phyloP scores from a whole-genome alignment of 2,329 filamentous ascomycete genomes.

The Diaporthe citrichinensis region DNA sequence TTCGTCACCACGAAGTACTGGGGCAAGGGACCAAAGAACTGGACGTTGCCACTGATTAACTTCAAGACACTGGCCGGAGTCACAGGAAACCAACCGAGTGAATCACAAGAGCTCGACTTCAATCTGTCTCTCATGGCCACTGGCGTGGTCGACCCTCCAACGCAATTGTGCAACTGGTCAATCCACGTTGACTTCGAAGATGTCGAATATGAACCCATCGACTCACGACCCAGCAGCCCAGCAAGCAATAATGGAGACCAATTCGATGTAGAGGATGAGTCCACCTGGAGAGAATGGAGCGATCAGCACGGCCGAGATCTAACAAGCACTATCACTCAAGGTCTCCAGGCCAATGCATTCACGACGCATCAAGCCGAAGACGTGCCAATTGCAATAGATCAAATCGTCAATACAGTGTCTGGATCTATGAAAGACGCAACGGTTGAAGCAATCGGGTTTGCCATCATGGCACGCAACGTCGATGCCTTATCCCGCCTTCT shows the following conservation, averaged over 20 bases:
- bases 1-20: constrained; percentile 47
- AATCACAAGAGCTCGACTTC: neutral
- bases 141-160: neutral
- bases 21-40: constrained; percentile 44
- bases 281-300: constrained; percentile 10
- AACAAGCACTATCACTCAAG: neutral
- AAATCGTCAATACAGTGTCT: neutral
- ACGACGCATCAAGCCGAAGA: neutral
- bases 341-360: neutral
- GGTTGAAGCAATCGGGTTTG: constrained; percentile 9
- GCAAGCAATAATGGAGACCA: neutral
- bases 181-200: neutral
- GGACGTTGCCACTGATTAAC: constrained; percentile 20
- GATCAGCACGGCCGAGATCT: neutral
- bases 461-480: constrained; percentile 3
- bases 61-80: neutral
- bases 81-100: neutral
- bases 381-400: neutral
- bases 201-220: neutral
- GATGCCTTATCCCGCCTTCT: neutral
- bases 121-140: neutral
- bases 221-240: neutral
- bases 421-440: neutral
- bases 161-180: constrained; percentile 28
- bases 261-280: constrained; percentile 22